Base-by-base conservation (phyloP, 73 alveolate genomes). In the Stentor coeruleus region DNA sequence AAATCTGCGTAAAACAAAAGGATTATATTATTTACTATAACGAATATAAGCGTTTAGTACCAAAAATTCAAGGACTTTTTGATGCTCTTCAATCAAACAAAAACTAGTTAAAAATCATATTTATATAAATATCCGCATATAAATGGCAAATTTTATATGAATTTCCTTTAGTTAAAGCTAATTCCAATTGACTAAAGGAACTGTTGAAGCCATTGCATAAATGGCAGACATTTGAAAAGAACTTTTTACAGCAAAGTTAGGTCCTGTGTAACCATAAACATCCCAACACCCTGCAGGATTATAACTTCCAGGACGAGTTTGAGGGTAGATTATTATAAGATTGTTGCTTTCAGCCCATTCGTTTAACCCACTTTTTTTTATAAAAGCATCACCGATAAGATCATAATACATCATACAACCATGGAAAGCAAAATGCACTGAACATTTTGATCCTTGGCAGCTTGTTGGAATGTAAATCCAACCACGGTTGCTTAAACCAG, bases 321-420 rank as follows among this genome's bases (percentile, higher is more conserved):
- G 91, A 35, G 94, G 94, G 66, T 79, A 88, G 30, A 88, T 80
- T 38, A 86, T 79, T 20, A 88, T 76, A 33, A 88, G 37, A 40
- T 88, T 85, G 57, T 88, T 88, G 42, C 79, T 84, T 81, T 85
- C 94, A 72, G 94, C 94, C 39, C 80, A 59, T 39, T 86, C 94
- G 55, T 80, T 77, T 2, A 73, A 59, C 40, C 94, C 94, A 3
- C 85, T 74, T 3, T 74, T 57, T 15, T 3, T 85, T 3, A 84
- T 84, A 77, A 59, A 87, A 6, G 59, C 77, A 33, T 35, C 55
- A 28, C 80, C 85, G 58, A 87, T 75, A 40, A 33, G 82, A 37
- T 40, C 33, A 6, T 59, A 59, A 0, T 84, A 59, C 86, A 74
- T 81, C 6, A 58, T 20, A 74, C 94, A 88, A n/a, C 94, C 91